Evolutionary conservation across 371 early-diverging fungal species (phyloP).

Genomic region (Saksenaea vasiformis): DNA sequence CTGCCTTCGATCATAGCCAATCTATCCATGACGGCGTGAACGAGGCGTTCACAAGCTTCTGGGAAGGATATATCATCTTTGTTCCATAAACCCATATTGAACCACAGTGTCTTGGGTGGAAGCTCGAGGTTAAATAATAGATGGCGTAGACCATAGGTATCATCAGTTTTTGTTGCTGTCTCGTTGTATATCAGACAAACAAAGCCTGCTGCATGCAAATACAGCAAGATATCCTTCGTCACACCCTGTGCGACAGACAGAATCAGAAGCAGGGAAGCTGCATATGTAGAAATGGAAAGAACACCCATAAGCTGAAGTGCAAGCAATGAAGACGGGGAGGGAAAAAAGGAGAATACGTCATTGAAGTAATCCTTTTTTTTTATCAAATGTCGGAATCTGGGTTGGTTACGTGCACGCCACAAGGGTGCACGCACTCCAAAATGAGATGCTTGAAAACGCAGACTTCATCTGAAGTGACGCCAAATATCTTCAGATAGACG

Average conservation of each 20-base stretch:
- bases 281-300: slow-evolving; percentile 3
- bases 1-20: slow-evolving; percentile 12
- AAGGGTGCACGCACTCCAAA: too few species aligned
- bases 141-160: slow-evolving; percentile 40
- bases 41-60: slow-evolving; percentile 35
- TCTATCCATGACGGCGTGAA: slow-evolving; percentile 16
- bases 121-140: slow-evolving; percentile 33
- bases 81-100: slow-evolving; percentile 53
- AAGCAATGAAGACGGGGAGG: not conserved
- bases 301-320: not conserved
- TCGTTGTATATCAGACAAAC: slow-evolving; percentile 8
- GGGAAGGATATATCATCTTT: slow-evolving; percentile 15
- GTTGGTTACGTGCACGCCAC: too few species aligned
- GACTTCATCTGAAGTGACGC: too few species aligned
- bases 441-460: too few species aligned
- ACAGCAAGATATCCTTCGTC: slow-evolving; percentile 13
- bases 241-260: not conserved
- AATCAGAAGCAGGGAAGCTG: slow-evolving; percentile 8
- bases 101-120: slow-evolving; percentile 45
- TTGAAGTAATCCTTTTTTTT: too few species aligned
- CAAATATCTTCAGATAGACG: too few species aligned
- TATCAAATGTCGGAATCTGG: too few species aligned
- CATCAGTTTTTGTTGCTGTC: slow-evolving; percentile 5
- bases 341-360: not conserved
- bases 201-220: slow-evolving; percentile 35